These are phyloP conservation scores for Tylopilus rubrobrunneus DNA, from an alignment of 768 basidiomycete genomes.

Conservation along the genomic window DNA sequence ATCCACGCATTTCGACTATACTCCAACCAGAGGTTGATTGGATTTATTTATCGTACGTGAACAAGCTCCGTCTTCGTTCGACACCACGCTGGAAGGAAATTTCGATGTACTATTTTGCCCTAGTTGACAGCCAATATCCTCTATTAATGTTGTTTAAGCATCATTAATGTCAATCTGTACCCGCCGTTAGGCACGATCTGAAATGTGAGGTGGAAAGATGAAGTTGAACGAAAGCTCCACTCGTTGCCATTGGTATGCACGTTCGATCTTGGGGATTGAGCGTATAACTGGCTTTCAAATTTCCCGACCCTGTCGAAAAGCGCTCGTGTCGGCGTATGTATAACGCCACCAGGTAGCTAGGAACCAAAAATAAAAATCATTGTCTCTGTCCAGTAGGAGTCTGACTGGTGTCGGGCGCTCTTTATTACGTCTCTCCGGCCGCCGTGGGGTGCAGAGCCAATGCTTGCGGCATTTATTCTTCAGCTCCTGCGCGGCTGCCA, in stretches of 20 bases:
- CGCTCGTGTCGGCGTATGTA: background rate
- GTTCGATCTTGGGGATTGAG: too few relatives aligned
- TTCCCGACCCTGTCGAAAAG: background rate
- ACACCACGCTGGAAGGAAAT: constrained; percentile 22
- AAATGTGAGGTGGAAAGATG: too few relatives aligned
- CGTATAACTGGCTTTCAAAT: background rate
- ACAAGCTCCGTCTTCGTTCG: constrained; percentile 15
- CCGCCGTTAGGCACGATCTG: background rate
- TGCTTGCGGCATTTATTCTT: background rate
- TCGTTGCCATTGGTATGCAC: background rate
- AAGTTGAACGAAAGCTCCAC: background rate
- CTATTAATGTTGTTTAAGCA: constrained; percentile 32
- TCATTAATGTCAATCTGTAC: constrained; percentile 30
- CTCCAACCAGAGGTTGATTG: constrained; percentile 11
- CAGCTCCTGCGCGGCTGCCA: background rate
- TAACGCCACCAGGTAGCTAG: constrained; percentile 6
- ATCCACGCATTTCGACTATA: constrained; percentile 2
- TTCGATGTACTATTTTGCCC: constrained; percentile 28
- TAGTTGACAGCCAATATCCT: constrained; percentile 24
- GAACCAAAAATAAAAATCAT: constrained; percentile 2
- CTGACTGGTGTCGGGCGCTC: background rate
- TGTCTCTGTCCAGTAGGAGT: background rate
- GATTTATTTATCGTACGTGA: constrained; percentile 20
- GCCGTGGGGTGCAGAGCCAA: background rate
- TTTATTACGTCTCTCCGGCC: background rate